Conservation (phyloP, 1,139 yeast species). For the Entelexis sorbosivorans region DNA sequence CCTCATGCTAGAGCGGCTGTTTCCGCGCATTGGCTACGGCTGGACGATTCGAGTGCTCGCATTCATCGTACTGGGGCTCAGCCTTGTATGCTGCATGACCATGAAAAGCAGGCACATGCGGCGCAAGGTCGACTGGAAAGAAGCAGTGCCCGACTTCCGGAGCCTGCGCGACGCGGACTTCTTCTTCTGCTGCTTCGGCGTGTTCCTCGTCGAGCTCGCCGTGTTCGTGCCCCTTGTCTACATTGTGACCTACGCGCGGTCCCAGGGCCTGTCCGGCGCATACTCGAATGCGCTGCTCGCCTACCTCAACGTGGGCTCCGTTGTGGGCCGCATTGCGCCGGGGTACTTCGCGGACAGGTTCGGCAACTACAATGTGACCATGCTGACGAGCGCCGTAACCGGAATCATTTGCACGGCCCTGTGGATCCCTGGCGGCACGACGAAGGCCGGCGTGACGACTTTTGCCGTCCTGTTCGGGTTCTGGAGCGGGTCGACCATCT, state of each 20-base stretch:
- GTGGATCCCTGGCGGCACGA: constrained; percentile 46
- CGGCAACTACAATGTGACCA: constrained; percentile 46
- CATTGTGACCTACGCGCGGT: constrained; percentile 42
- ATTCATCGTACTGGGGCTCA: constrained; percentile 36
- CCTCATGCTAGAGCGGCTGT: constrained; percentile 41
- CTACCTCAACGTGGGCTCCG: constrained; percentile 39
- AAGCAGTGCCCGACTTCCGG: constrained; percentile 32
- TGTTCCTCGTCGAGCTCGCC: constrained; percentile 41
- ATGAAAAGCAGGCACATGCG: constrained; percentile 22
- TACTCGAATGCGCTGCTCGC: constrained; percentile 39
- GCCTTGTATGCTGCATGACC: constrained; percentile 28
- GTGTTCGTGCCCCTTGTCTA: constrained; percentile 42
- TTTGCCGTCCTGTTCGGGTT: constrained; percentile 47
- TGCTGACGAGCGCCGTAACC: constrained; percentile 34
- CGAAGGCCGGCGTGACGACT: constrained; percentile 35
- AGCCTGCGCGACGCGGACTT: constrained; percentile 37
- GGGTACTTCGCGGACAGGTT: constrained; percentile 42
- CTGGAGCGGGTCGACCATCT: constrained; percentile 40
- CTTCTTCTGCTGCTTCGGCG: constrained; percentile 36
- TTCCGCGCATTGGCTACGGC: constrained; percentile 42
- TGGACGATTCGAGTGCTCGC: constrained; percentile 56
- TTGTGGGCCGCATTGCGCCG: constrained; percentile 39
- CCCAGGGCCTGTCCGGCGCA: constrained; percentile 35
- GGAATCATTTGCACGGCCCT: constrained; percentile 31
- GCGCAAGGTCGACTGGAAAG: constrained; percentile 32